These are phyloP conservation scores for Russula sp. DNA, from an alignment of 768 basidiomycete species.

Conservation along the genomic window DNA sequence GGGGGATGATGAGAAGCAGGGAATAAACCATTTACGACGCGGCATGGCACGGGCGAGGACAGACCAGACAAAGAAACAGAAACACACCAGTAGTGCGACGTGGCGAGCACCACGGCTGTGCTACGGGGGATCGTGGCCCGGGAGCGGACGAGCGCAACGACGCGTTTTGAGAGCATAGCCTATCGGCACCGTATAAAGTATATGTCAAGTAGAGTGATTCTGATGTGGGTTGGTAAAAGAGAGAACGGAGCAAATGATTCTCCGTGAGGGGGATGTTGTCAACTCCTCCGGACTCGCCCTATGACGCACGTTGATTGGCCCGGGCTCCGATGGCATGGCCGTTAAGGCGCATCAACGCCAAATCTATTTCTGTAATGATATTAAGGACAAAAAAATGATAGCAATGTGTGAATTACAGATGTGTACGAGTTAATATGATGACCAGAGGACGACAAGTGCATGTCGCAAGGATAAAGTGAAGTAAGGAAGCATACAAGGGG, in stretches of 20 bases:
- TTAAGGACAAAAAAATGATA: background rate
- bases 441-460: background rate
- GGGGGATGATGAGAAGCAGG: background rate
- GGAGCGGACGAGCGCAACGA: conserved; percentile 19
- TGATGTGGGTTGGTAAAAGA: background rate
- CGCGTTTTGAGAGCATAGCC: conserved; percentile 22
- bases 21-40: background rate
- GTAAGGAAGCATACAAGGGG: too few species aligned
- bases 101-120: conserved; percentile 12
- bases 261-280: background rate
- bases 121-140: conserved; percentile 16
- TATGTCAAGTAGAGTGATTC: background rate
- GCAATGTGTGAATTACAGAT: background rate
- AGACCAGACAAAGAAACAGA: background rate
- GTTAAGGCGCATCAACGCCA: background rate
- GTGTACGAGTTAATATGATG: background rate
- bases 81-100: conserved; percentile 21
- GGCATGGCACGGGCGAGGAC: background rate
- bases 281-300: background rate
- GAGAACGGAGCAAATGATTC: background rate
- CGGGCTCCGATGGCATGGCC: background rate
- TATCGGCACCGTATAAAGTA: background rate
- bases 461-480: background rate
- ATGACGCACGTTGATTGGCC: background rate
- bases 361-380: background rate